Percentiles rank a stretch among this genome's conserved stretches.
phyloP scores from a whole-genome alignment of 2,329 filamentous ascomycete genomes.

The Aureobasidium sp. region DNA sequence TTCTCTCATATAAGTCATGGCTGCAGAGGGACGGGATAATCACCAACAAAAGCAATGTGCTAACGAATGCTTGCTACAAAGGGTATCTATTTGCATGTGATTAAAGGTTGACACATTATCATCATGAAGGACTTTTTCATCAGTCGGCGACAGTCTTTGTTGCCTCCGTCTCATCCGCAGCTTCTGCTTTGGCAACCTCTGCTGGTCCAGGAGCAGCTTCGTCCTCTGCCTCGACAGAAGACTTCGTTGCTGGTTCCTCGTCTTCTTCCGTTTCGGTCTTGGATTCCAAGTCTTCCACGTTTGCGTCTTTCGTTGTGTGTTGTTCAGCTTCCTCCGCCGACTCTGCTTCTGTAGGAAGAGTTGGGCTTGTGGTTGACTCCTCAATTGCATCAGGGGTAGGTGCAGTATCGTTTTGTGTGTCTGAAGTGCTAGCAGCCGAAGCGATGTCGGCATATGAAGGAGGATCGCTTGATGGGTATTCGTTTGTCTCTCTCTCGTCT shows the following conservation, averaged over 20 bases:
- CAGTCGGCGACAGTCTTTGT: conserved; percentile 14
- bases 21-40: background rate
- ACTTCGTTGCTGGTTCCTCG: background rate
- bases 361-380: background rate
- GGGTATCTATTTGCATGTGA: conserved; percentile 1
- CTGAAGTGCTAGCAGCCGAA: background rate
- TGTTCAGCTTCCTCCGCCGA: background rate
- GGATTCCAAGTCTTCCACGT: background rate
- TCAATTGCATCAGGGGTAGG: background rate
- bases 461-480: background rate
- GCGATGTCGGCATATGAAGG: background rate
- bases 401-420: background rate
- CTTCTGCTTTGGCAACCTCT: conserved; percentile 14
- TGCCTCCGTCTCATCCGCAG: conserved; percentile 13
- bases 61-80: background rate
- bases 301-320: background rate
- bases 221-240: conserved; percentile 1
- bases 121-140: background rate
- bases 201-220: conserved; percentile 15
- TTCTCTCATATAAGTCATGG: no score
- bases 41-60: background rate
- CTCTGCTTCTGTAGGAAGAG: background rate
- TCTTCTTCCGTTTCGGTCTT: background rate
- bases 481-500: background rate
- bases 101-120: background rate